A percentile compares a stretch with the other conserved stretches of the same genome.
Conservation (phyloP, 306 rosid species). For the Quillaja saponaria region DNA sequence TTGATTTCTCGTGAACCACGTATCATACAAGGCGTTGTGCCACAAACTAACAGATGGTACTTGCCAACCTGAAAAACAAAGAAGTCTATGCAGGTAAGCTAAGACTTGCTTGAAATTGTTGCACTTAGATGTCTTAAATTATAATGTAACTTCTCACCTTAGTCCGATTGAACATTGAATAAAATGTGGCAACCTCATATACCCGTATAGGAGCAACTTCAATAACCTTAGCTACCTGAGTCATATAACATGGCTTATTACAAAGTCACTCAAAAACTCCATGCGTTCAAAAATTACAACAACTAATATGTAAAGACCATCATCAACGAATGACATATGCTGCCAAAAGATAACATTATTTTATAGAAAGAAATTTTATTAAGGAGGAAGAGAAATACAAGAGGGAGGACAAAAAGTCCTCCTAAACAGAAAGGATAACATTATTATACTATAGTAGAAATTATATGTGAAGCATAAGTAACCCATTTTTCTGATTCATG, state of each 20-base stretch:
- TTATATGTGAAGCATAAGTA: not conserved
- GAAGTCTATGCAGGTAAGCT: slow-evolving; percentile 36
- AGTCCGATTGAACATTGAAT: slow-evolving; percentile 92
- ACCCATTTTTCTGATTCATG: not conserved
- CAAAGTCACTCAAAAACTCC: no score
- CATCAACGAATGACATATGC: not conserved
- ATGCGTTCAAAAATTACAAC: no score
- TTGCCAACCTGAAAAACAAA: slow-evolving; percentile 74
- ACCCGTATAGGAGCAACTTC: slow-evolving; percentile 97
- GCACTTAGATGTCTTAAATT: slow-evolving; percentile 8
- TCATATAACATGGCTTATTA: slow-evolving; percentile 7
- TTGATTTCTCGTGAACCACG: slow-evolving; percentile 96
- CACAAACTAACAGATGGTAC: slow-evolving; percentile 95
- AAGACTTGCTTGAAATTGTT: slow-evolving; percentile 19
- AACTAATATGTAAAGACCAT: no score
- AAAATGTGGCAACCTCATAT: slow-evolving; percentile 95
- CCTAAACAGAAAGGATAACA: not conserved
- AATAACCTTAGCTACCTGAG: slow-evolving; percentile 82
- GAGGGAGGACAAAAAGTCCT: no score
- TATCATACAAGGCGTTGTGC: slow-evolving; percentile 98
- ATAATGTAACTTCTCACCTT: slow-evolving; percentile 54
- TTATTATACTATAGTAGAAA: not conserved
- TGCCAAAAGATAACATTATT: not conserved
- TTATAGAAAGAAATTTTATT: no score
- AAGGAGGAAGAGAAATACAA: no score